Base-by-base conservation (phyloP, 306 rosid genomes). In the Biancaea sappan region DNA sequence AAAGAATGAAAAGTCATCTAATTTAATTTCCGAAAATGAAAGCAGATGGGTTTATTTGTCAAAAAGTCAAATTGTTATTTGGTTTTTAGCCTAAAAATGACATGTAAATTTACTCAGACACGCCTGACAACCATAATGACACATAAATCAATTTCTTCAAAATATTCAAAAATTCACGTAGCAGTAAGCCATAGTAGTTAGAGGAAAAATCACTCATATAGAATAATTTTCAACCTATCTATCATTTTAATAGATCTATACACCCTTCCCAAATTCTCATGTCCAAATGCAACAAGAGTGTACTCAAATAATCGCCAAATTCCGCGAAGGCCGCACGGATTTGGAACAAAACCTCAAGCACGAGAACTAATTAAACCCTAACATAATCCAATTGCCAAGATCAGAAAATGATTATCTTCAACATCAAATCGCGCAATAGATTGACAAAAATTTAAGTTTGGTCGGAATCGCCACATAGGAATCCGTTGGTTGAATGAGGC, bases 331-430 rank as follows among this genome's bases (percentile, higher is more conserved):
- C 4, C 62, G 50, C 14, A 43, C 8, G 4, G 53, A 69, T 31
- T 44, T 4, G 22, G 32, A 81, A 63, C 18, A 41, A 69, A 19
- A 61, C 34, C 29, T 7, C 43, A 22, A 54, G 64, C 41, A 40
- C 13, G 22, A 37, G 31, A 74, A 34, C 21, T 47, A 69, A 46
- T 4, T 26, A 72, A 83, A 79, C 87, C 79, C 82, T 66, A 76
- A 76, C 48, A 51, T 2, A 54, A 46, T 47, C 0, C 3, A 65
- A 63, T 35, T 44, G 74, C 46, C 46, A 46, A 16, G 58, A 29
- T 11, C 14, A 6, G 41, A 26, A 47, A 29, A 47, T 47, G 18
- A 29, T 46, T 25, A 29, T 46, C 43, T n/a, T 28, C 5, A 66
- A 46, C 69, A 44, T 16, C 1, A 66, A 46, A 46, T 44, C 26